A percentile compares a stretch with the other conserved stretches of the same genome.
Conservation (phyloP, 2,329 filamentous ascomycete species). For the Talaromyces albobiverticillius region DNA sequence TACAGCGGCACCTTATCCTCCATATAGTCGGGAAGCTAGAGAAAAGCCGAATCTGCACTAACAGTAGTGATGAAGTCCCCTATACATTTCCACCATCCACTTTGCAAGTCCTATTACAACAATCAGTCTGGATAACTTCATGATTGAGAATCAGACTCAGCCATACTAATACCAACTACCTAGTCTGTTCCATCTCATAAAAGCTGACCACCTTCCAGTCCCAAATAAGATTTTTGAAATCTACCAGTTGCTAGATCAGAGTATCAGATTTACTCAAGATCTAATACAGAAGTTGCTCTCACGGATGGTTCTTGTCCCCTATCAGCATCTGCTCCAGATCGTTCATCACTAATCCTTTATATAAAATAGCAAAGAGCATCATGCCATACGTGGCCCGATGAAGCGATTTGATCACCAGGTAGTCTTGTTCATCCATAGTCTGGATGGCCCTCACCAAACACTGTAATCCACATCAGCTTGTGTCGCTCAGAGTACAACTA, state of each 20-base stretch:
- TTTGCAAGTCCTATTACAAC: background rate
- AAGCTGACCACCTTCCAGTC: conserved; percentile 30
- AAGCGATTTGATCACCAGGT: conserved; percentile 9
- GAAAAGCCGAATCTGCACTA: conserved; percentile 10
- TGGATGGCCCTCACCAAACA: conserved; percentile 19
- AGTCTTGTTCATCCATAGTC: conserved; percentile 16
- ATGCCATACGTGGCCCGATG: conserved; percentile 18
- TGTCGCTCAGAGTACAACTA: background rate
- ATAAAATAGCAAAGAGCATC: conserved; percentile 20
- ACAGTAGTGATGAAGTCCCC: background rate
- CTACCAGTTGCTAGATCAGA: conserved; percentile 20
- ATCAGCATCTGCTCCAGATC: conserved; percentile 21
- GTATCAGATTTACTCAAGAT: conserved; percentile 17
- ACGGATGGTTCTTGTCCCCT: conserved; percentile 9
- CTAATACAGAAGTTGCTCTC: background rate
- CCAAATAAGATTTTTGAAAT: conserved; percentile 27
- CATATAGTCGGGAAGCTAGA: conserved; percentile 13
- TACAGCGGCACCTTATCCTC: conserved; percentile 16
- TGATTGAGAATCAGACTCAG: no score
- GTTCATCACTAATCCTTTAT: conserved; percentile 23
- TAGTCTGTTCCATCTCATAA: conserved; percentile 27
- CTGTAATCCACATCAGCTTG: conserved; percentile 13
- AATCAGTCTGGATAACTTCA: no score
- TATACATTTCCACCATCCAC: background rate
- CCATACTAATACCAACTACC: conserved; percentile 20